Base-by-base conservation (phyloP, 2,329 filamentous ascomycete genomes). In the Neopestalotiopsis clavispora region DNA sequence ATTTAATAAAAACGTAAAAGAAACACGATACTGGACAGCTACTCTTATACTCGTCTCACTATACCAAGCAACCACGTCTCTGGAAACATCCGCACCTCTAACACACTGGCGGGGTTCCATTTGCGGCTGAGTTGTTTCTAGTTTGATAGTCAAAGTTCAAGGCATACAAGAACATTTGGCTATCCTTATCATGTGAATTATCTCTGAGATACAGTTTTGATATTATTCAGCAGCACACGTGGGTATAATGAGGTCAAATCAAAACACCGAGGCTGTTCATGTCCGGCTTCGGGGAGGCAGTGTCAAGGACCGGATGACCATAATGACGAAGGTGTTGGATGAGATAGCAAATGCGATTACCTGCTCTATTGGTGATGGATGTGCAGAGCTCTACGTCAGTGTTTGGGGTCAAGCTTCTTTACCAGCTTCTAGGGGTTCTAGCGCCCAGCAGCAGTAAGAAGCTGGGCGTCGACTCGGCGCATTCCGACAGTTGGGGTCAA, bases 361-460 rank as follows among this genome's bases (percentile, higher is more conserved):
- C 23, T 28, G 23, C 23, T 28, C 23, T 1, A 28, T 28, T 28
- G 23, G 23, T 49, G n/a, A 62, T 49, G 20, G 61, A n/a, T 23
- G 57, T 30, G 23, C 23, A 34, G 57, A 59, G 57, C 57, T 59
- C 23, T 7, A 20, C 9, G 17, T 17, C 45, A 52, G 45, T 10
- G n/a, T n/a, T 34, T n/a, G 23, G 34, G 32, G 9, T 40, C 59
- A 40, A 34, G 30, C 59, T 62, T 62, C 59, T 62, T n/a, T 40
- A 34, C 34, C 32, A 42, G 61, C 40, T 63, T 63, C 61, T 63
- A 63, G 61, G 17, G 34, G n/a, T 64, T 64, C 38, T 64, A 52
- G 61, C 42, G 38, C 28, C 2, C n/a, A 49, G 4, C 9, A 14
- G 30, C 13, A 10, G 17, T 12, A 20, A n/a, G 28, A 13, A 64